Evolutionary conservation across 306 rosid genomes (phyloP), one percentile per base, ranked within the genome.

Genomic region (Ormosia semicastrata): DNA sequence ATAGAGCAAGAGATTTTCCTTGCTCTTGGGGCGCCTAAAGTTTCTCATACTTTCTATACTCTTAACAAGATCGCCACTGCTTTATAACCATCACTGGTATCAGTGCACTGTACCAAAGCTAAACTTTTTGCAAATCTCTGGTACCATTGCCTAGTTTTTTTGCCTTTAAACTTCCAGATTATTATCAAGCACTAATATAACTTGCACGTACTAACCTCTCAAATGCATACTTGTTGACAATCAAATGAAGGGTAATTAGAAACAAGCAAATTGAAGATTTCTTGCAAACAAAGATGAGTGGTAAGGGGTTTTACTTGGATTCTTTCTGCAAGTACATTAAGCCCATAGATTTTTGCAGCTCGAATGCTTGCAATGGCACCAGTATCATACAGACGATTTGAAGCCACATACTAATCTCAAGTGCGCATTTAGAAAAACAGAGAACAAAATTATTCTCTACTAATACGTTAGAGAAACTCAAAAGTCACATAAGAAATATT

Each of bases 281-380:
- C 43, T 70, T 37, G 68, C 66, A 70, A 68, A 62, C 67, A 43
- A 72, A 53, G 63, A 76, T 56, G 68, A 75, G 29, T 24, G 43
- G 50, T 33, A 18, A 70, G 74, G 74, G 52, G 36, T 32, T 69
- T 84, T 85, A 88, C 94, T 59, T 90, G 94, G 87, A 90, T 86
- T 75, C 60, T 75, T 85, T 90, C 92, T 8, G 89, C 87, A 49
- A 90, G 88, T 63, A 90, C 82, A 75, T 86, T 57, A 81, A 90
- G 94, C 73, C 94, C 92, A 30, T 85, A 88, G 39, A 90, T 85
- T 75, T 80, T 79, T 39, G 92, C 94, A 18, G 92, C 92, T 85
- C 89, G 87, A 78, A 60, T 46, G 84, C 92, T 90, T 47, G 94
- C 94, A 85, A 88, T 65, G 13, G 81, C 92, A 30, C 94, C 90